Base-by-base conservation (phyloP, 1,284 basidiomycete genomes). In the Violaceomyces palustris region DNA sequence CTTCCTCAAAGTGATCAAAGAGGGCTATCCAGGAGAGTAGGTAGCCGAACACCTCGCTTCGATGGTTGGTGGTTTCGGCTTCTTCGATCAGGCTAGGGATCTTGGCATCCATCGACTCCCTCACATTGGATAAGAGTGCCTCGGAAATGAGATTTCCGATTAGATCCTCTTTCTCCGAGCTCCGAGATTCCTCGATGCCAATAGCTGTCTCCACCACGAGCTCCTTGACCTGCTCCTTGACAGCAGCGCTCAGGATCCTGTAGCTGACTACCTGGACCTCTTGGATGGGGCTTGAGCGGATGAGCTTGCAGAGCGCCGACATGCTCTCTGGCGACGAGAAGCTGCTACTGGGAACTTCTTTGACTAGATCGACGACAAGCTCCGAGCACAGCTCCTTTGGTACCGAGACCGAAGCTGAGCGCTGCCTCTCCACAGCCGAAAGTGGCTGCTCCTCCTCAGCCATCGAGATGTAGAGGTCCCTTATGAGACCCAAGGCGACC, bases 1-100 rank as follows among this genome's bases (percentile, higher is more conserved):
- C 86, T 69, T 87, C 82, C 25, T 79, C 78, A 74, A 98, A 97
- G 47, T 88, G 80, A 66, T 93, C 87, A 57, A 97, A 85, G 0
- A 86, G 69, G 4, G 89, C 77, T 81, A 96, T 87, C 93, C 93
- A 98, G 7, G 81, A 81, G 4, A 97, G 78, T n/a, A 97, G 76
- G 64, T 83, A 69, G 6, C 71, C 59, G 23, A 72, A 64, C n/a
- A n/a, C n/a, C n/a, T n/a, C n/a, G n/a, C n/a, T n/a, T n/a, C n/a
- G n/a, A n/a, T n/a, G n/a, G n/a, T n/a, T n/a, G n/a, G n/a, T n/a
- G n/a, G n/a, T n/a, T n/a, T n/a, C n/a, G 1, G 58, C 61, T 6
- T 57, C 50, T 12, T 64, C 57, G n/a, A 57, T 45, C 3, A 53
- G 35, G 29, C 47, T 14, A 15, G 50, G 23, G 27, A 58, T 47